Evolutionary conservation across 2,329 filamentous ascomycete genomes (phyloP).

Genomic region (Xylaria sp.): DNA sequence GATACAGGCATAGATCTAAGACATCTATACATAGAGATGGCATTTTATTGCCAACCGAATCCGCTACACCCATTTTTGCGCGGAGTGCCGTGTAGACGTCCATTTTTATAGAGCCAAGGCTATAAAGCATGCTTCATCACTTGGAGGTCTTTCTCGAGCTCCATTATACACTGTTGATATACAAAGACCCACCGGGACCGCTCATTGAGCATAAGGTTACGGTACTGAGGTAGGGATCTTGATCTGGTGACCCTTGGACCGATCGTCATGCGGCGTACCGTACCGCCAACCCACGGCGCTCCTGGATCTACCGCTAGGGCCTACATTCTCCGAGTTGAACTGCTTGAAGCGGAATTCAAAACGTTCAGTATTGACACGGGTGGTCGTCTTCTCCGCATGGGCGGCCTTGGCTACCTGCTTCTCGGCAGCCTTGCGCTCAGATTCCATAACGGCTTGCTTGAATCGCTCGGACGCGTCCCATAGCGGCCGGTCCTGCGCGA

Average conservation of each 20-base stretch:
- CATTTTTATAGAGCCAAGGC: slow-evolving; percentile 24
- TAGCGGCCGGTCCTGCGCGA: slow-evolving; percentile 51
- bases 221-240: slow-evolving; percentile 74
- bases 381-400: slow-evolving; percentile 52
- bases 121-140: slow-evolving; percentile 16
- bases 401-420: slow-evolving; percentile 50
- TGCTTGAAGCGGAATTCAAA: slow-evolving; percentile 72
- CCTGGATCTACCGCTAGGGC: slow-evolving; percentile 61
- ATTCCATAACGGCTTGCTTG: slow-evolving; percentile 51
- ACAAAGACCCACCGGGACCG: slow-evolving; percentile 6
- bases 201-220: slow-evolving; percentile 45
- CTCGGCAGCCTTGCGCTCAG: slow-evolving; percentile 56
- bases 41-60: slow-evolving; percentile 26
- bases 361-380: slow-evolving; percentile 59
- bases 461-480: slow-evolving; percentile 55
- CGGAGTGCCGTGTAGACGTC: neutral
- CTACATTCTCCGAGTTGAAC: slow-evolving; percentile 66
- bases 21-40: slow-evolving; percentile 37
- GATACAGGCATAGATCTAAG: slow-evolving; percentile 27
- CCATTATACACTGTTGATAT: slow-evolving; percentile 44
- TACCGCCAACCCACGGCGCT: slow-evolving; percentile 70
- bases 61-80: slow-evolving; percentile 11
- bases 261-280: slow-evolving; percentile 70
- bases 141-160: slow-evolving; percentile 13
- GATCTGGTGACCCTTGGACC: slow-evolving; percentile 68